Base-by-base conservation (phyloP, 768 basidiomycete species). In the Epithele typhae region DNA sequence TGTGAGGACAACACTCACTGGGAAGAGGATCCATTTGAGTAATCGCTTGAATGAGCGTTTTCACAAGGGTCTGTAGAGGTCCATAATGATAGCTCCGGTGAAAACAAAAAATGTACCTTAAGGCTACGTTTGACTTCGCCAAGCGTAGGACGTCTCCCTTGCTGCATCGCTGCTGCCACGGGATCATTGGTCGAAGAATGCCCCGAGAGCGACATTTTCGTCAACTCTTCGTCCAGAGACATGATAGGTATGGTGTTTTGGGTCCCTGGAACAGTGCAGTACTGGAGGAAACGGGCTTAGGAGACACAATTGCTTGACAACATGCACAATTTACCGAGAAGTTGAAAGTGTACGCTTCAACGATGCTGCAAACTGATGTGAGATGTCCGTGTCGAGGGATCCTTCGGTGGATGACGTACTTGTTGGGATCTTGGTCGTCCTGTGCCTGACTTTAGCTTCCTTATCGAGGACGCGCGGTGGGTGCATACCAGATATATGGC, bases 341-440 rank as follows among this genome's bases (percentile, higher is more conserved):
- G 58, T 90, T 87, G 68, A 92, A 92, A 0, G 87, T 91, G 58
- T 91, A 92, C 12, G 91, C 84, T 62, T 92, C 90, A 19, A 92
- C 75, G 46, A 92, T 85, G 65, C 90, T 92, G n/a, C n/a, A n/a
- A n/a, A n/a, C n/a, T n/a, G n/a, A n/a, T n/a, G n/a, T n/a, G 12
- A 44, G 12, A 4, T 14, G 8, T 2, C 14, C 14, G n/a, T 36
- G 18, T 25, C 8, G 27, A 38, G 50, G 25, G 42, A 15, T 12
- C 24, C 33, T 11, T 46, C 48, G 41, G 42, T 45, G 51, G 7
- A 22, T 40, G 61, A 60, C 68, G 47, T 68, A 86, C 87, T 93
- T 92, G 57, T 77, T 87, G 0, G 92, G 92, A 64, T 94, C 86
- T 51, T 87, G 79, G 47, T 72, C 81, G 58, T 94, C 91, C 90